Percentiles rank a stretch among this genome's conserved stretches.
Conservation (phyloP, 352 stramenopile genomes). For the Elongisporangium undulatum region DNA sequence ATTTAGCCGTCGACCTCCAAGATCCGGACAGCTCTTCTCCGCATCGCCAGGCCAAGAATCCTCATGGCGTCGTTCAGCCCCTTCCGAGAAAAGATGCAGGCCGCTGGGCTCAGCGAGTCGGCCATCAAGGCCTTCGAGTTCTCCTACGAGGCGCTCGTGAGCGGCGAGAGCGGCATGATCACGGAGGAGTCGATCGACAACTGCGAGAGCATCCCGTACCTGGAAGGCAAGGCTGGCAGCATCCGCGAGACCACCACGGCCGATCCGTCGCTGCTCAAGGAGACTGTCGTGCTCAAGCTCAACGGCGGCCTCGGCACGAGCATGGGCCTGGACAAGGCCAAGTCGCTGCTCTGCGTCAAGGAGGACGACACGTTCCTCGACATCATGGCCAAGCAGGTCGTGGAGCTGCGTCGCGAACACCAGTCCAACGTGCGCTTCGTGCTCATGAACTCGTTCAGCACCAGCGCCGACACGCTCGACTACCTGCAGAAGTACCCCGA, state of each 20-base stretch:
- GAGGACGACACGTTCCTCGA: slow-evolving; percentile 92
- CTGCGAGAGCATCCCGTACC: slow-evolving; percentile 70
- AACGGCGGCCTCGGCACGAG: slow-evolving; percentile 84
- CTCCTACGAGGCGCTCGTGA: slow-evolving; percentile 94
- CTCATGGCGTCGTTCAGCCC: slow-evolving; percentile 62
- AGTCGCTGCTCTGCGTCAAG: slow-evolving; percentile 93
- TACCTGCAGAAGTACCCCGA: slow-evolving; percentile 88
- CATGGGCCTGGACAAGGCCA: slow-evolving; percentile 95
- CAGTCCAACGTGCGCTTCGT: slow-evolving; percentile 90
- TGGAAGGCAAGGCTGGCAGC: slow-evolving; percentile 70
- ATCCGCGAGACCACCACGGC: slow-evolving; percentile 75
- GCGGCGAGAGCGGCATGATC: slow-evolving; percentile 96
- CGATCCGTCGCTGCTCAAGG: slow-evolving; percentile 67
- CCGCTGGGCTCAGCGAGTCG: slow-evolving; percentile 91
- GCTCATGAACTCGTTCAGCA: slow-evolving; percentile 90
- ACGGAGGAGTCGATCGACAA: slow-evolving; percentile 92
- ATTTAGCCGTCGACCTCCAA: not conserved
- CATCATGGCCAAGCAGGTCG: slow-evolving; percentile 90
- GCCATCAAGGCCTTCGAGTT: slow-evolving; percentile 98
- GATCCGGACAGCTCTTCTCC: slow-evolving; percentile 1
- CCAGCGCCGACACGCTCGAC: slow-evolving; percentile 78
- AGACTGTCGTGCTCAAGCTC: slow-evolving; percentile 87
- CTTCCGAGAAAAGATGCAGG: slow-evolving; percentile 96
- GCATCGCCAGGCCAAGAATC: slow-evolving; percentile 1
- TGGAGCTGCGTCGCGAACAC: slow-evolving; percentile 93